Base-by-base conservation (phyloP, 1,284 basidiomycete species). In the Leccinum colubrinum region DNA sequence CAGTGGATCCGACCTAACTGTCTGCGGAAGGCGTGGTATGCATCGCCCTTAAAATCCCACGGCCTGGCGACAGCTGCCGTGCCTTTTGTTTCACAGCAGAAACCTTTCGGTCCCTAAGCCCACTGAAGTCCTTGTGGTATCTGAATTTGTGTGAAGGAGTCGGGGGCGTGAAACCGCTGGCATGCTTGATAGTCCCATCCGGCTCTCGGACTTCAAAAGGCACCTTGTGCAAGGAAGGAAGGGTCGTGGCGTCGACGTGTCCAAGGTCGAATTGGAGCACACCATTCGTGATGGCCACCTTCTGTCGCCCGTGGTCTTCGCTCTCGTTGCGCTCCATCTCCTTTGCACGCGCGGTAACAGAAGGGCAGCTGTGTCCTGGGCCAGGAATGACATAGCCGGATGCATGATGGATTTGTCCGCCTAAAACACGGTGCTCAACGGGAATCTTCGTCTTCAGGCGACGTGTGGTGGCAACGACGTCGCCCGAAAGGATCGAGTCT, bases 101-200 rank as follows among this genome's bases (percentile, higher is more conserved):
- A 4, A 59, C 59, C 52, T 68, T 65, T 43, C 68, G 59, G 27
- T 68, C 70, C 55, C 69, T 51, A n/a, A 68, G 58, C 4, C 55
- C 22, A 12, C 33, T 64, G 30, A 52, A 46, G 22, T 48, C 55
- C 59, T 62, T 71, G 1, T 35, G 48, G 37, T 71, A 48, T 48
- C 64, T 72, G 58, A 77, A 78, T n/a, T 70, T 68, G 60, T 76
- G 65, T 27, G 68, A 70, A 33, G 78, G 71, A 4, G 76, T 78
- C 7, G 77, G 77, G 1, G 77, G 77, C 2, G 73, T 68, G 60
- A 77, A 78, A 1, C 78, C 78, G 43, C 75, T 77, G 7, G 75
- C 69, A 59, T 79, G 77, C 33, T 67, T 70, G 52, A 75, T 63
- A 6, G 60, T 70, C 6, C 77, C 77, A 41, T 79, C 76, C 4